Conservation (phyloP, 1,284 basidiomycete species). For the Fomitopsis schrenkii region DNA sequence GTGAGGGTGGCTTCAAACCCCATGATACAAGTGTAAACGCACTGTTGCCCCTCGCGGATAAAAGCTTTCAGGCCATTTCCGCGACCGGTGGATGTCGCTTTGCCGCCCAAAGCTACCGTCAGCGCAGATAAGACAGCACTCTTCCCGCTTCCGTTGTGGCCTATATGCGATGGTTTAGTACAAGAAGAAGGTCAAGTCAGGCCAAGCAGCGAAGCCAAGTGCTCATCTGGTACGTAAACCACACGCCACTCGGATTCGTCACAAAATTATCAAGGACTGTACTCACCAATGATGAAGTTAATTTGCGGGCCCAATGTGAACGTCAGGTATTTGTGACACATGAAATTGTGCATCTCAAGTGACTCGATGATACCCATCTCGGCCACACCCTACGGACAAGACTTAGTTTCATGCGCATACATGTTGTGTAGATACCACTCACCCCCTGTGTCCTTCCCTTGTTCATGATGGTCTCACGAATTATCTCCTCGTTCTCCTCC, state of each 20-base stretch:
- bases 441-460: conserved; percentile 56
- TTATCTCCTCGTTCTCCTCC: conserved; percentile 48
- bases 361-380: conserved; percentile 86
- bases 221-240: too few relatives aligned
- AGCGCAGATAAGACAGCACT: conserved; percentile 94
- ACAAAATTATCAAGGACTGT: too few relatives aligned
- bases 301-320: conserved; percentile 87
- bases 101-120: conserved; percentile 91
- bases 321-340: conserved; percentile 88
- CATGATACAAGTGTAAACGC: conserved; percentile 23
- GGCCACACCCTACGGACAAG: conserved; percentile 56
- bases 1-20: neutral
- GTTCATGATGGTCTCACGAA: conserved; percentile 51
- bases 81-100: conserved; percentile 85
- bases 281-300: conserved; percentile 94
- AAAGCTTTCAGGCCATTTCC: conserved; percentile 86
- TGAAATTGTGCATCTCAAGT: conserved; percentile 90
- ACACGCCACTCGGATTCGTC: neutral
- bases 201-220: too few relatives aligned
- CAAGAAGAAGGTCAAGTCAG: neutral
- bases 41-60: conserved; percentile 84
- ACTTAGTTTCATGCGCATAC: neutral
- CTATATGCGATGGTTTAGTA: conserved; percentile 30
- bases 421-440: conserved; percentile 20
- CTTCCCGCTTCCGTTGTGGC: conserved; percentile 88